Conservation (phyloP, 495 filamentous ascomycete species). For the Patellaria atrata region DNA sequence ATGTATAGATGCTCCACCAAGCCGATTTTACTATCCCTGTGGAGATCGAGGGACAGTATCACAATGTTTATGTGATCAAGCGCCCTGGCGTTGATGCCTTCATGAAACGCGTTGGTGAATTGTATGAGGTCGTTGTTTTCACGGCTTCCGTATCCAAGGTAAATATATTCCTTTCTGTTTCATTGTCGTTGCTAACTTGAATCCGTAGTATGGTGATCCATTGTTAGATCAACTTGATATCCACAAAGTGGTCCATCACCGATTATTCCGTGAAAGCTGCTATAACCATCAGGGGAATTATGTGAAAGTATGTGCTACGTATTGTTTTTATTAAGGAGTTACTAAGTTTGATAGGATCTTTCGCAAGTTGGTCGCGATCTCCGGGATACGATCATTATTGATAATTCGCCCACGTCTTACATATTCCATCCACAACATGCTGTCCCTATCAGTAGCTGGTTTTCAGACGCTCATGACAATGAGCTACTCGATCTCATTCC, state of each 20-base stretch:
- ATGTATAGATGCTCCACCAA: conserved; percentile 78
- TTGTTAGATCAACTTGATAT: conserved; percentile 95
- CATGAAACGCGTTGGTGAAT: conserved; percentile 94
- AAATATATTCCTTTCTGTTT: conserved; percentile 19
- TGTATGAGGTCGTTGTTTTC: conserved; percentile 98
- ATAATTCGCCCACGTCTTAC: conserved; percentile 98
- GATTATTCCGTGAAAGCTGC: conserved; percentile 94
- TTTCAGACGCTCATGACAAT: conserved; percentile 98
- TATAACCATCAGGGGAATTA: conserved; percentile 99
- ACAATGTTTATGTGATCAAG: conserved; percentile 99
- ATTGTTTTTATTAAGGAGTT: too few relatives aligned
- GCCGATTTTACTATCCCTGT: conserved; percentile 99
- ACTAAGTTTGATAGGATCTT: conserved; percentile 51
- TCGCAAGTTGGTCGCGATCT: conserved; percentile 94
- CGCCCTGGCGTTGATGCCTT: conserved; percentile 94
- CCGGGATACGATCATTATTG: conserved; percentile 96
- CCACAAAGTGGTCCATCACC: conserved; percentile 89
- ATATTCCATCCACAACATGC: conserved; percentile 99
- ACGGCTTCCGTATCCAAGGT: conserved; percentile 98
- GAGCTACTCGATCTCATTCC: conserved; percentile 96
- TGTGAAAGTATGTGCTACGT: conserved; percentile 52
- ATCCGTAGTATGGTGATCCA: conserved; percentile 77
- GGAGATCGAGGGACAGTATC: conserved; percentile 96
- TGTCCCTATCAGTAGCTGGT: conserved; percentile 99
- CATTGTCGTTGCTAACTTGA: conserved; percentile 3